Base-by-base conservation (phyloP, 495 filamentous ascomycete genomes). In the Xylaria longipes region DNA sequence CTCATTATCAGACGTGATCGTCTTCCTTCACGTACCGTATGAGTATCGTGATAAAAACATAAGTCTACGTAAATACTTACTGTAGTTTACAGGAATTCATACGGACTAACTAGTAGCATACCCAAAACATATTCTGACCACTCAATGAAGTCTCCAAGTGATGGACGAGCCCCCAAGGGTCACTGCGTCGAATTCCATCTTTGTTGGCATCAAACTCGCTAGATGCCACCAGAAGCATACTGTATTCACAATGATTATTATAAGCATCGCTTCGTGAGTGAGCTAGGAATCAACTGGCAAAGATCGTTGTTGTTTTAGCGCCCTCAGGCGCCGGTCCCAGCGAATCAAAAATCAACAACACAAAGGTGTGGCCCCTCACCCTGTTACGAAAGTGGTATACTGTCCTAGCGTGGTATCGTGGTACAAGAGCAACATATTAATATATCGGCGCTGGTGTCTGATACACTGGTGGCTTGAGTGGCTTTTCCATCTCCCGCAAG, bases 361-460 rank as follows among this genome's bases (percentile, higher is more conserved):
- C 29, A 39, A 35, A 58, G 43, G 41, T 43, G 67, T 60, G 62
- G 63, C 52, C 67, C 71, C 57, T 57, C 65, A 58, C 43, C 37
- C 56, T 70, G 67, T 71, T 65, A 31, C 11, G 20, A 58, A 65
- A 65, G 66, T 70, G 72, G 67, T 63, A 71, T 70, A 64, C 68
- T 68, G 71, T 72, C 48, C 72, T 76, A 62, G 72, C 71, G 74
- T 72, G 70, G 71, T 69, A 72, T 75, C 66, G 75, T 77, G 71
- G 76, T 72, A 77, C 74, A 75, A 74, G 71, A 74, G 63, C 73
- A 76, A 72, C 70, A 71, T 65, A 56, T 73, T 74, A 72, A 75
- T 74, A 72, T 78, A 77, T 66, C 67, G 69, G 71, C 72, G 72
- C 72, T 65, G 57, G 41, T 46, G 65, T 64, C 66, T 71, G 71